A percentile compares a stretch with the other conserved stretches of the same genome.
Evolutionary conservation across 2,329 filamentous ascomycete species (phyloP).

Genomic region (Rutstroemia sp.): DNA sequence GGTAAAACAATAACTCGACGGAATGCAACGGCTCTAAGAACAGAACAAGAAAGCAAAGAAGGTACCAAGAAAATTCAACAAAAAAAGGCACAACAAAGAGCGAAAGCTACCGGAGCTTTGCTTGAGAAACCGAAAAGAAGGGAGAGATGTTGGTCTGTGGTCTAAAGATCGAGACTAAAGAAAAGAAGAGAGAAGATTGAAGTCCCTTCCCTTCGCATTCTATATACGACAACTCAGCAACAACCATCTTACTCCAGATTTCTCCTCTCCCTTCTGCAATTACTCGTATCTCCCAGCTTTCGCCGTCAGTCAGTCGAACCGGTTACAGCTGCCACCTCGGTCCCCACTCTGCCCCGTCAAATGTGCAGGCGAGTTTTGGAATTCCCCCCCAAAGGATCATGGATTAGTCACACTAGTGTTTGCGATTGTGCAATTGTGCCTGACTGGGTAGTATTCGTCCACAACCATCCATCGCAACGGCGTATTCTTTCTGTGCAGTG

Average conservation of each 20-base stretch:
- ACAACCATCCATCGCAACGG: too few species aligned
- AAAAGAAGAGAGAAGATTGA: conserved; percentile 6
- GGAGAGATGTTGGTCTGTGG: conserved; percentile 13
- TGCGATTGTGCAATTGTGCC: conserved; percentile 14
- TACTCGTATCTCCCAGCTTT: not conserved
- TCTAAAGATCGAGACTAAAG: conserved; percentile 26
- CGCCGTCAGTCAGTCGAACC: not conserved
- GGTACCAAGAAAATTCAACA: conserved; percentile 10
- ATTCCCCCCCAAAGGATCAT: conserved; percentile 24
- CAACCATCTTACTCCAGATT: not conserved
- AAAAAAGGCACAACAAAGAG: conserved; percentile 15
- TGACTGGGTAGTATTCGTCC: too few species aligned
- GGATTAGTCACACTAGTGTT: conserved; percentile 25
- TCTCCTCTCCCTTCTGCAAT: not conserved
- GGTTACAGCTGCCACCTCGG: conserved; percentile 4
- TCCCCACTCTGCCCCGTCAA: conserved; percentile 15
- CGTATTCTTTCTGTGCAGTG: too few species aligned
- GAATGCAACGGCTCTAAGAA: not conserved
- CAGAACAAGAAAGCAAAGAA: conserved; percentile 15
- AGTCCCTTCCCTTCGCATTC: conserved; percentile 1
- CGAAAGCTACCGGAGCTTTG: conserved; percentile 42
- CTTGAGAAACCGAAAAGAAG: conserved; percentile 17
- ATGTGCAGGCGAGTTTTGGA: conserved; percentile 25
- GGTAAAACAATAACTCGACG: not conserved
- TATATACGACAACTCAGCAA: not conserved